A percentile compares a stretch with the other conserved stretches of the same genome.
Evolutionary conservation across 305 asterid genomes (phyloP).

Genomic region (Rubia balearica): DNA sequence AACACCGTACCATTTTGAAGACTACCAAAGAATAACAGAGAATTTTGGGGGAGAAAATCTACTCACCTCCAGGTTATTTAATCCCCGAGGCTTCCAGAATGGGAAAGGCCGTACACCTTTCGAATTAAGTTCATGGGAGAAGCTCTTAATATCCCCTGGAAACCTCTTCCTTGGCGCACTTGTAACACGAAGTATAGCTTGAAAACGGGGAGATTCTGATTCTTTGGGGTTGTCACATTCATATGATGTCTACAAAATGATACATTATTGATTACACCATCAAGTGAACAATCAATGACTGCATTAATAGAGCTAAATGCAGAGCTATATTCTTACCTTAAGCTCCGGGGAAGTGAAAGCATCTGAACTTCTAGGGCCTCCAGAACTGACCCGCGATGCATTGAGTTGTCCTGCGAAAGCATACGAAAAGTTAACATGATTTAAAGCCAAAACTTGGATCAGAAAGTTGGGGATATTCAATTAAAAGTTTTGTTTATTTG

Average conservation of each 20-base stretch:
- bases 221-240: conserved; percentile 97
- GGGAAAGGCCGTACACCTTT: conserved; percentile 99
- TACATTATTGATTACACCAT: neutral
- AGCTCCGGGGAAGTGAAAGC: conserved; percentile 65
- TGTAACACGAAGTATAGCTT: conserved; percentile 98
- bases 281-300: neutral
- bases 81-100: conserved; percentile 92
- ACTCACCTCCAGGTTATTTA: conserved; percentile 89
- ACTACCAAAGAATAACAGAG: conserved; percentile 14
- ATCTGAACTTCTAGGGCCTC: conserved; percentile 60
- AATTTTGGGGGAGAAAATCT: conserved; percentile 11
- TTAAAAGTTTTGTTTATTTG: neutral
- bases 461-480: neutral
- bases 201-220: conserved; percentile 97
- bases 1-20: conserved; percentile 19
- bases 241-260: conserved; percentile 52
- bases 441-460: neutral
- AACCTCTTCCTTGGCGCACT: conserved; percentile 97
- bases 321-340: conserved; percentile 57
- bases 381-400: conserved; percentile 68
- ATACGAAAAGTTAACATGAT: neutral
- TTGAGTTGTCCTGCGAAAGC: conserved; percentile 42
- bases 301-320: conserved; percentile 13
- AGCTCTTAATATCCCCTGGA: conserved; percentile 96
- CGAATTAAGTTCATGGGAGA: conserved; percentile 95